phyloP scores from a whole-genome alignment of 495 filamentous ascomycete species.

The Penicillium roqueforti region DNA sequence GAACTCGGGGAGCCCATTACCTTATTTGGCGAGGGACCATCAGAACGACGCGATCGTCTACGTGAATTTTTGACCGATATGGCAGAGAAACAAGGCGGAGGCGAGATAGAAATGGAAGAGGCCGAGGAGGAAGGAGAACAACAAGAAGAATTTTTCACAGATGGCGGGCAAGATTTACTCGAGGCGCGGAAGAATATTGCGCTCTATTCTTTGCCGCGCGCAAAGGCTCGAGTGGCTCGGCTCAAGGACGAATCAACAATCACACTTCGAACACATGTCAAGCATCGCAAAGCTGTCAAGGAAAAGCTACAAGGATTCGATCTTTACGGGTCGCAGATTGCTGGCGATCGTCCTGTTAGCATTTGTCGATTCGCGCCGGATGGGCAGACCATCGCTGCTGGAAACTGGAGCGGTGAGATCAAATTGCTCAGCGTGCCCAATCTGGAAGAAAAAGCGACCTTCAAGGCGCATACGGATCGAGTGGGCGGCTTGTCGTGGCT shows the following conservation, averaged over 20 bases:
- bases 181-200: slow-evolving; percentile 79
- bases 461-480: slow-evolving; percentile 80
- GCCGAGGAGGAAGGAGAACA: slow-evolving; percentile 57
- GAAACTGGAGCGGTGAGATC: slow-evolving; percentile 87
- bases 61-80: slow-evolving; percentile 73
- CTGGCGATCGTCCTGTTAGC: slow-evolving; percentile 82
- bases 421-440: slow-evolving; percentile 80
- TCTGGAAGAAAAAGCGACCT: slow-evolving; percentile 65
- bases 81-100: slow-evolving; percentile 59
- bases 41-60: slow-evolving; percentile 80
- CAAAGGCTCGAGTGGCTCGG: slow-evolving; percentile 67
- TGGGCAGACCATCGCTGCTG: slow-evolving; percentile 77
- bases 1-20: slow-evolving; percentile 90
- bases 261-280: slow-evolving; percentile 80
- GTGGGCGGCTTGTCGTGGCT: slow-evolving; percentile 90
- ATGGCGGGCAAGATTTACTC: slow-evolving; percentile 69
- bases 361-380: slow-evolving; percentile 88
- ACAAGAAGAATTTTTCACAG: slow-evolving; percentile 95
- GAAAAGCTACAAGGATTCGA: slow-evolving; percentile 79
- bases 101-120: slow-evolving; percentile 61
- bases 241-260: slow-evolving; percentile 79
- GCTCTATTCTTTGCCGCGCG: slow-evolving; percentile 75
- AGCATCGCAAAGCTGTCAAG: slow-evolving; percentile 84
- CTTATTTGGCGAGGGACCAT: slow-evolving; percentile 87
- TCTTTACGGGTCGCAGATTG: slow-evolving; percentile 86